Percentiles rank a stretch among this genome's conserved stretches.
Conservation (phyloP, 2,329 filamentous ascomycete species). For the Claviceps africana region DNA sequence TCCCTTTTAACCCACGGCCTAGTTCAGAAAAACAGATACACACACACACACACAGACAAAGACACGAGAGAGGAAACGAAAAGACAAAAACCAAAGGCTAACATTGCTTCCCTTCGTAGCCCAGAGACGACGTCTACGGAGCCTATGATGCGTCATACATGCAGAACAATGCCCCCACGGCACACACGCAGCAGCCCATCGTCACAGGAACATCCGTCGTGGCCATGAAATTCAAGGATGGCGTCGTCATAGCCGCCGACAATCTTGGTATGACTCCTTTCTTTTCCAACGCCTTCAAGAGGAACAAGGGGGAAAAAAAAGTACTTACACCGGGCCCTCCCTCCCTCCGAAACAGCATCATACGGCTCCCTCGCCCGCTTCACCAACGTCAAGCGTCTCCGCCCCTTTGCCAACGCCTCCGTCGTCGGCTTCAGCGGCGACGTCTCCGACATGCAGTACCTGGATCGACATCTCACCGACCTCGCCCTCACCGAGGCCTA, state of each 20-base stretch:
- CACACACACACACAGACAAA: slow-evolving; percentile 2
- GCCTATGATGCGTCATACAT: slow-evolving; percentile 82
- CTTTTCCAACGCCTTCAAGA: not conserved
- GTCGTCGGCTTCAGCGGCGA: slow-evolving; percentile 93
- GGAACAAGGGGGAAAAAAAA: not conserved
- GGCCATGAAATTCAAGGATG: slow-evolving; percentile 88
- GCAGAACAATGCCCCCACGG: slow-evolving; percentile 53
- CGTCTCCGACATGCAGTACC: slow-evolving; percentile 97
- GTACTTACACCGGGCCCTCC: not conserved
- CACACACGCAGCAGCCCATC: slow-evolving; percentile 82
- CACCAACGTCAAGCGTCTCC: slow-evolving; percentile 90
- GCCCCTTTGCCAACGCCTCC: slow-evolving; percentile 69
- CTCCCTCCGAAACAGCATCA: slow-evolving; percentile 47
- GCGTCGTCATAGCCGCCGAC: slow-evolving; percentile 92
- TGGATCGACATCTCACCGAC: slow-evolving; percentile 78
- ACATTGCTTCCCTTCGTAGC: slow-evolving; percentile 38
- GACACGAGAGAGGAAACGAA: slow-evolving; percentile 2
- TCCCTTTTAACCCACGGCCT: too few relatives aligned
- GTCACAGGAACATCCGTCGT: slow-evolving; percentile 95
- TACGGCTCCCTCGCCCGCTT: slow-evolving; percentile 96
- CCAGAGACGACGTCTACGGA: slow-evolving; percentile 93
- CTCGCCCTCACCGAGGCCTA: slow-evolving; percentile 87
- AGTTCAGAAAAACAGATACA: slow-evolving; percentile 5
- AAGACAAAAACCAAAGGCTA: not conserved
- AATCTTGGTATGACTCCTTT: slow-evolving; percentile 57